phyloP scores from a whole-genome alignment of 2,329 filamentous ascomycete genomes.

The Teratosphaeria destructans region DNA sequence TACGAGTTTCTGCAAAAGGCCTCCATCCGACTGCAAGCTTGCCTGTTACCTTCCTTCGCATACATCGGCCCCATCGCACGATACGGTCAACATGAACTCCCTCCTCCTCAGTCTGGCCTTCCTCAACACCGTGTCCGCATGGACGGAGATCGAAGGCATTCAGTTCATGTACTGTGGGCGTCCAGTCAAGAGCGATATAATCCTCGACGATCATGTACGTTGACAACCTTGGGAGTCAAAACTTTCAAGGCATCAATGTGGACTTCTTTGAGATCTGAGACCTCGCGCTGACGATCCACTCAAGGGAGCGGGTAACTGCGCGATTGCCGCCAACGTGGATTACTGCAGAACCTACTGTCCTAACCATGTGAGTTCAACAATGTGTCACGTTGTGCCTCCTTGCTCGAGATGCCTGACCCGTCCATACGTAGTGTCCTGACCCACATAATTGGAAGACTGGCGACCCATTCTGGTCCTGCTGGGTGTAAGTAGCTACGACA shows the following conservation, averaged over 20 bases:
- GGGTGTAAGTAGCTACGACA: not conserved
- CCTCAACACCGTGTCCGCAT: not conserved
- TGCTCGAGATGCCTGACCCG: not conserved
- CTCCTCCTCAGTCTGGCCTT: not conserved
- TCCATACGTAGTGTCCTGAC: not conserved
- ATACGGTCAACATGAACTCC: not conserved
- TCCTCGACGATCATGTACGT: not conserved
- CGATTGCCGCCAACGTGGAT: not conserved
- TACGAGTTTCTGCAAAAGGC: not conserved
- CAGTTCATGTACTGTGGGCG: not conserved
- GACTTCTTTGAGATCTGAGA: not conserved
- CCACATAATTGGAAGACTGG: not conserved
- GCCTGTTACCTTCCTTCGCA: not conserved
- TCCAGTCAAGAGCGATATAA: not conserved
- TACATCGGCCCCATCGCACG: not conserved
- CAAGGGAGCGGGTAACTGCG: not conserved
- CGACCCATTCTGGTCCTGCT: not conserved
- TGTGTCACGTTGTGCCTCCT: not conserved
- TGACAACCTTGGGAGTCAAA: no score
- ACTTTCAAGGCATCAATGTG: not conserved
- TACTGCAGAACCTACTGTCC: not conserved
- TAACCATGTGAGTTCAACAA: not conserved
- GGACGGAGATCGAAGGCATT: not conserved
- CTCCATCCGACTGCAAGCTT: not conserved
- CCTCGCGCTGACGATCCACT: not conserved